Evolutionary conservation across 441 rosid species (phyloP).

Genomic region (Euphorbia corollata): DNA sequence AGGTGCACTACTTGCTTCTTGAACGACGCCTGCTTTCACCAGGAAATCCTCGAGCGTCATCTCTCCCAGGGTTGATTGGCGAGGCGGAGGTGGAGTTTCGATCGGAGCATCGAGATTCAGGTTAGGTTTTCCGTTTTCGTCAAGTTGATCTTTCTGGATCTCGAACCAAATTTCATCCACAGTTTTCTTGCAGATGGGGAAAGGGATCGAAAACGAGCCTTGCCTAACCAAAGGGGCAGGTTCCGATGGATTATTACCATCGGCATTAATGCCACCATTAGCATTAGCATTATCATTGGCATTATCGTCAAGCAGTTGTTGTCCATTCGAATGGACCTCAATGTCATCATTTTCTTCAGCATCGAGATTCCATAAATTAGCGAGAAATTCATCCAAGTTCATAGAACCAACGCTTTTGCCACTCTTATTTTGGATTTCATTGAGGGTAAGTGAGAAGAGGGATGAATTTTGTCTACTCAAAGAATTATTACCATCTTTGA

Average conservation of each 20-base stretch:
- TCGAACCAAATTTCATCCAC: slow-evolving; percentile 77
- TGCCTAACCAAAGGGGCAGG: slow-evolving; percentile 38
- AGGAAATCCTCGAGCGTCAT: slow-evolving; percentile 91
- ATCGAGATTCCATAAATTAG: slow-evolving; percentile 49
- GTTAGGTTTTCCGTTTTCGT: slow-evolving; percentile 21
- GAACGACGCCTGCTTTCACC: slow-evolving; percentile 77
- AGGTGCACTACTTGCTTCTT: slow-evolving; percentile 26
- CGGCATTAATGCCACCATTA: neutral
- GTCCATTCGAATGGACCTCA: slow-evolving; percentile 5
- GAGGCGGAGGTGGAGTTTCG: slow-evolving; percentile 27
- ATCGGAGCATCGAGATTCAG: slow-evolving; percentile 13
- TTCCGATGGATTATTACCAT: neutral
- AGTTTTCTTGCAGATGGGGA: slow-evolving; percentile 60
- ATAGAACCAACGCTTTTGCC: slow-evolving; percentile 65
- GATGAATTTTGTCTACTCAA: slow-evolving; percentile 46
- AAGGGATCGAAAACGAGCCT: slow-evolving; percentile 60
- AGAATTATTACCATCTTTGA: slow-evolving; percentile 19
- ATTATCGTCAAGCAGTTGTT: slow-evolving; percentile 20
- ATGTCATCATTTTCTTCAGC: slow-evolving; percentile 27
- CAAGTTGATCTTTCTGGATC: slow-evolving; percentile 46
- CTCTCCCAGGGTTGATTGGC: slow-evolving; percentile 72
- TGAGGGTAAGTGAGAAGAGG: slow-evolving; percentile 55
- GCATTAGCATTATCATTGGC: slow-evolving; percentile 11
- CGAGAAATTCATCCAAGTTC: slow-evolving; percentile 74
- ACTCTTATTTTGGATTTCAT: slow-evolving; percentile 65